A percentile compares a stretch with the other conserved stretches of the same genome.
Conservation (phyloP, 345 rosid genomes). For the Euphorbia peplus region DNA sequence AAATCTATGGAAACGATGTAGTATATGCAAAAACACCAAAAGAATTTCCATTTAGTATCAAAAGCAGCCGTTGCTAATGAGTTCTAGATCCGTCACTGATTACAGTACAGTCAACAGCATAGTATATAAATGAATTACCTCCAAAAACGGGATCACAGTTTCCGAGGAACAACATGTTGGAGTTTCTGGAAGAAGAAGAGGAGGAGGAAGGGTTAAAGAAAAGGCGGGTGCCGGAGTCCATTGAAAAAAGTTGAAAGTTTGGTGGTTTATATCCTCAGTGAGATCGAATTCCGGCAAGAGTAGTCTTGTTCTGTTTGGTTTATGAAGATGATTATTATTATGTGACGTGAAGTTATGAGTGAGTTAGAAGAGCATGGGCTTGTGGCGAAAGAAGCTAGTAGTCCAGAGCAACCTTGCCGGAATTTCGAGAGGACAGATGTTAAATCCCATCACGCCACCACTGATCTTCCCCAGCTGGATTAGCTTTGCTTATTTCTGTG, state of each 20-base stretch:
- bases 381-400: constrained; percentile 96
- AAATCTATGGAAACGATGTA: too few species aligned
- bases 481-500: too few species aligned
- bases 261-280: constrained; percentile 3
- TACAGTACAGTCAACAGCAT: too few species aligned
- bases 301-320: too few species aligned
- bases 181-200: too few species aligned
- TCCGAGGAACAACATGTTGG: constrained; percentile 68
- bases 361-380: constrained; percentile 73
- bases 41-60: too few species aligned
- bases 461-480: constrained; percentile 14
- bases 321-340: constrained; percentile 1
- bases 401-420: constrained; percentile 95
- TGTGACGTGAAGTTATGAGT: neutral
- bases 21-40: too few species aligned
- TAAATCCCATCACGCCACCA: constrained; percentile 72
- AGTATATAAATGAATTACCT: constrained; percentile 44
- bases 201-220: constrained; percentile 39
- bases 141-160: constrained; percentile 44
- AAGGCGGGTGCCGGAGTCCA: constrained; percentile 62
- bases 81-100: too few species aligned
- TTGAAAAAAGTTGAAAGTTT: constrained; percentile 16
- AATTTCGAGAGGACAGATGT: constrained; percentile 68
- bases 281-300: constrained; percentile 17
- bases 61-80: too few species aligned